Evolutionary conservation across 1,139 yeast genomes (phyloP).

Genomic region (Waltiozyma sp.): DNA sequence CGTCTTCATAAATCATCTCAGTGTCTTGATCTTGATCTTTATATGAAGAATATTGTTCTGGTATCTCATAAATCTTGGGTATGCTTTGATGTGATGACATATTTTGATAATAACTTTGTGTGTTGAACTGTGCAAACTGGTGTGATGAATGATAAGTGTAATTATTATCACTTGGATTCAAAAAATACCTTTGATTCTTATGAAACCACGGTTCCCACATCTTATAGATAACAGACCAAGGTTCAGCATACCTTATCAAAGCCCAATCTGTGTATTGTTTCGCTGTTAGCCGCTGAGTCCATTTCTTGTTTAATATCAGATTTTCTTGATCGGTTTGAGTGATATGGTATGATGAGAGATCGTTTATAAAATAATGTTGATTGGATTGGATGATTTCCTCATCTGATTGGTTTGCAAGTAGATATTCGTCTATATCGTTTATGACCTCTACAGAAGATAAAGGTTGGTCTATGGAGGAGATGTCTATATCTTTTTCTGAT

Average conservation of each 20-base stretch:
- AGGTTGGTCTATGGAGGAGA: not conserved
- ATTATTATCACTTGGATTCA: not conserved
- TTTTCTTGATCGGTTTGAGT: not conserved
- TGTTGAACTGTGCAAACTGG: too few species aligned
- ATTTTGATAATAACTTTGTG: too few species aligned
- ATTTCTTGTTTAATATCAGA: not conserved
- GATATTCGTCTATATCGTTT: slow-evolving; percentile 11
- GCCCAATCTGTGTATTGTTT: slow-evolving; percentile 1
- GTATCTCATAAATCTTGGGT: not conserved
- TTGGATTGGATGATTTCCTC: slow-evolving; percentile 8
- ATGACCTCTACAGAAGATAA: slow-evolving; percentile 4
- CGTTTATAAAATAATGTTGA: slow-evolving; percentile 1
- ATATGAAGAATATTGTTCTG: not conserved
- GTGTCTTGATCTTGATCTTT: not conserved
- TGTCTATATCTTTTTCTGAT: not conserved
- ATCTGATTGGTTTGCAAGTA: slow-evolving; percentile 10
- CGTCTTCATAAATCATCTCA: slow-evolving; percentile 2
- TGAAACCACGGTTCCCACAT: slow-evolving; percentile 11
- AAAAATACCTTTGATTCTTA: slow-evolving; percentile 4
- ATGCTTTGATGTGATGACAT: too few species aligned
- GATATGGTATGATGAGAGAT: not conserved
- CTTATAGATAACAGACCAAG: slow-evolving; percentile 1
- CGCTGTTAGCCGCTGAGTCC: not conserved
- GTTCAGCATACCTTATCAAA: slow-evolving; percentile 4
- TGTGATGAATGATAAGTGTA: not conserved